Evolutionary conservation across 2,329 filamentous ascomycete species (phyloP), one percentile per base, ranked within the genome.

Genomic region (Calonectria pteridis): DNA sequence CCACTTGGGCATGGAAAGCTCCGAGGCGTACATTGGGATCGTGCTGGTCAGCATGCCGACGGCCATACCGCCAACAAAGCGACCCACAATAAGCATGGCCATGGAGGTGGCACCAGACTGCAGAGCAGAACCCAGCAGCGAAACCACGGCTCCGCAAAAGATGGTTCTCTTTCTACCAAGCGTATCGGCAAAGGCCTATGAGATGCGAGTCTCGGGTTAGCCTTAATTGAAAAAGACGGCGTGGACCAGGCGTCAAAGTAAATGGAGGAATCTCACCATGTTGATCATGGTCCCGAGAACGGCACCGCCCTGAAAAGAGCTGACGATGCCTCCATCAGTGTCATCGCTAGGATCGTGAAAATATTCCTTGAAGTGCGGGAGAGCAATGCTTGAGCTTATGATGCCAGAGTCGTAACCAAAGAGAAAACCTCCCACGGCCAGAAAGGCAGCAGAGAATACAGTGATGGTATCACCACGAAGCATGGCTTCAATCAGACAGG

Each of bases 381-480:
- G 77, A 43, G 78, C 77, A 64, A 82, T 80, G 49, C 78, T 80
- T 11, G 79, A 80, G 26, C 85, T 87, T 58, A 88, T 82, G 46
- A 89, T 84, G 46, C 86, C 87, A 2, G 86, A 87, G 71, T 89
- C 87, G 79, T 88, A 89, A 29, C 87, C 87, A 64, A 88, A 82
- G 13, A 82, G 76, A 67, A 82, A 81, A 68, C 80, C 80, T 51
- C 79, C 80, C 23, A 80, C 73, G 31, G 78, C 79, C 37, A 80
- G 50, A 53, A 81, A 82, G 70, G 75, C 76, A 62, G 78, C 79
- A 9, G 78, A 80, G 73, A 75, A 67, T 46, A 80, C 69, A 53
- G 49, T 78, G 49, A 74, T 69, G 53, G 63, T 50, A 23, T 72
- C 62, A 33, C 74, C 74, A 7, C 69, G 72, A 13, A 62, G 69